Evolutionary conservation across 352 stramenopile species (phyloP).

Genomic region (Blastocystis sp.): DNA sequence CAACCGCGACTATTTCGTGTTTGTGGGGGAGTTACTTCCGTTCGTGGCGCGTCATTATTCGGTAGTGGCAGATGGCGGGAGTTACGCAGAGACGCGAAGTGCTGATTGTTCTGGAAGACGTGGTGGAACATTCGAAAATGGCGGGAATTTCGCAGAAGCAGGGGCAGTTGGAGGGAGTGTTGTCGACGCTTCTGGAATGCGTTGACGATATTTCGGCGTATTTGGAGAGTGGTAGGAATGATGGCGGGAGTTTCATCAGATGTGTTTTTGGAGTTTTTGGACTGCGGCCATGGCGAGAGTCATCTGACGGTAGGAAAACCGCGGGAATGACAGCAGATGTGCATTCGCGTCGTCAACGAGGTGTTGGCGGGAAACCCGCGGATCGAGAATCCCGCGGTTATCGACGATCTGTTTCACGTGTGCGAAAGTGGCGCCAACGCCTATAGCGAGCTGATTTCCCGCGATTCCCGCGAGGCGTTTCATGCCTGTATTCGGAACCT

Average conservation of each 20-base stretch:
- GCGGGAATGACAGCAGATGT: background rate
- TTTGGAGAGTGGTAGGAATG: background rate
- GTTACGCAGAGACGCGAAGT: slow-evolving; percentile 8
- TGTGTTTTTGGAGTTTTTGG: slow-evolving; percentile 3
- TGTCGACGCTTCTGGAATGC: background rate
- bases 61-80: background rate
- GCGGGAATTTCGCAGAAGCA: background rate
- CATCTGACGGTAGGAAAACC: background rate
- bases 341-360: background rate
- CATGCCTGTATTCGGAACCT: background rate
- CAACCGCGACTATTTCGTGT: slow-evolving; percentile 14
- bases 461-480: background rate
- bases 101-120: background rate
- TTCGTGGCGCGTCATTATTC: background rate
- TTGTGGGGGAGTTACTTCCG: background rate
- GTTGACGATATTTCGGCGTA: slow-evolving; percentile 1
- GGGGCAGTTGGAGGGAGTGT: background rate
- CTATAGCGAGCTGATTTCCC: background rate
- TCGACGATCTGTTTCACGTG: background rate
- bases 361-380: background rate
- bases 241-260: background rate
- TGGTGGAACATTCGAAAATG: background rate
- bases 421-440: background rate
- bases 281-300: background rate
- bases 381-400: background rate